Evolutionary conservation across 2,329 filamentous ascomycete species (phyloP), one percentile per base, ranked within the genome.

Genomic region (Lasiodiplodia sp.): DNA sequence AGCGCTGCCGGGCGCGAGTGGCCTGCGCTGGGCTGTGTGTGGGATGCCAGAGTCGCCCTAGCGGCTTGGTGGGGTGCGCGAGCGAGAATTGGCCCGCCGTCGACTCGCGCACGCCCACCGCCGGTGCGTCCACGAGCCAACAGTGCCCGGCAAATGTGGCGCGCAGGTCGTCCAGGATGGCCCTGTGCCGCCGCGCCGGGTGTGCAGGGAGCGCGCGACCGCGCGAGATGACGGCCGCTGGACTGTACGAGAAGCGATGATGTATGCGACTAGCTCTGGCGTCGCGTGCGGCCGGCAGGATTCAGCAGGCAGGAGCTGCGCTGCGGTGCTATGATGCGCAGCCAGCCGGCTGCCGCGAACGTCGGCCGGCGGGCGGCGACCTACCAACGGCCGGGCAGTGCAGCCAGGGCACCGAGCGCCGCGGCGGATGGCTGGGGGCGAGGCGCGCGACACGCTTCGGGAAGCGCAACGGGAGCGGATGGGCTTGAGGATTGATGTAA

Each of bases 401-500:
- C 58, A 63, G 38, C 57, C 8, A 34, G 31, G 31, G 31, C 31
- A 34, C 3, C 28, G 25, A 56, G 28, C 28, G 34, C 7, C 28
- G 28, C 53, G 28, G 28, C 25, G 37, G 38, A 25, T 34, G 57
- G 28, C 60, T 38, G 60, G 60, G 60, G 8, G 60, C 60, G 60
- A 64, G 60, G 47, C 44, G 58, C 58, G n/a, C 58, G 38, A 56
- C 47, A 51, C 52, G n/a, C 38, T 51, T 67, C 65, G 65, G 65
- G 65, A 67, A 67, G 65, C 53, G 65, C 55, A 57, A 58, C 65
- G 65, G 65, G 65, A 58, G 53, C 53, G 53, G 65, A 58, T 58
- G 65, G 40, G 52, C 64, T 49, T 67, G 52, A 67, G 52, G 64
- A 67, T 67, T 67, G 65, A 67, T 67, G 65, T 58, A 67, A 67